These are phyloP conservation scores for Cytidiella melzeri DNA, from an alignment of 768 basidiomycete species.

Conservation along the genomic window DNA sequence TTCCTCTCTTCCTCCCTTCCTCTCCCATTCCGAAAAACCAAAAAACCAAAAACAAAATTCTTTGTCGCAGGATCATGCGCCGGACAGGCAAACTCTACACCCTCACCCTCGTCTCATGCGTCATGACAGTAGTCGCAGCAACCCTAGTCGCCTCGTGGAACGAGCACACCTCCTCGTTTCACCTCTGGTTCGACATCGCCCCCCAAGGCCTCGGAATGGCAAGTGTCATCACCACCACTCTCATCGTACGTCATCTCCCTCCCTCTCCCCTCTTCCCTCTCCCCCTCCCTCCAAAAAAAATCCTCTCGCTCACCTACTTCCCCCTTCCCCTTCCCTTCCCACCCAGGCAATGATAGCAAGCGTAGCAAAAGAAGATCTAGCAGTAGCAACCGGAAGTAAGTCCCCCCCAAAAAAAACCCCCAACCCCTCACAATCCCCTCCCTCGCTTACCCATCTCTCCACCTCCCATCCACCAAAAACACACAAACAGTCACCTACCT, in stretches of 20 bases:
- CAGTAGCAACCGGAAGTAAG: conserved; percentile 88
- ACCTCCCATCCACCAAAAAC: neutral
- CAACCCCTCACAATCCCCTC: no score
- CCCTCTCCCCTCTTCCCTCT: no score
- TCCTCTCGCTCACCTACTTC: no score
- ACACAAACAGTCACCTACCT: conserved; percentile 73
- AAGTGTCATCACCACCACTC: conserved; percentile 77
- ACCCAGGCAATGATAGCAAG: conserved; percentile 82
- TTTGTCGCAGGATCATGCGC: conserved; percentile 65
- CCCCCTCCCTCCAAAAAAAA: no score
- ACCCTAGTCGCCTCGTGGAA: conserved; percentile 62
- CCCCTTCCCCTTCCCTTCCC: no score
- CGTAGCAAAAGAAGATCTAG: conserved; percentile 75
- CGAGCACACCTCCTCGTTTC: conserved; percentile 48
- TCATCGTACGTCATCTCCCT: conserved; percentile 79
- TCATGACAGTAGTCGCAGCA: conserved; percentile 53
- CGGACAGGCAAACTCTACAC: conserved; percentile 80
- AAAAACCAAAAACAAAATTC: neutral
- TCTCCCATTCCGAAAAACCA: neutral
- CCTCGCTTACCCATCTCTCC: no score
- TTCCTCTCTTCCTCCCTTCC: conserved; percentile 8
- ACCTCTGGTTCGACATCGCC: conserved; percentile 73
- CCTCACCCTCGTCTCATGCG: conserved; percentile 63
- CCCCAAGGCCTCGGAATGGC: conserved; percentile 84
- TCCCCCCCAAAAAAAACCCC: conserved; percentile 15